Percentiles rank a stretch among this genome's conserved stretches.
Conservation (phyloP, 768 basidiomycete genomes). For the Termitomyces sp. region DNA sequence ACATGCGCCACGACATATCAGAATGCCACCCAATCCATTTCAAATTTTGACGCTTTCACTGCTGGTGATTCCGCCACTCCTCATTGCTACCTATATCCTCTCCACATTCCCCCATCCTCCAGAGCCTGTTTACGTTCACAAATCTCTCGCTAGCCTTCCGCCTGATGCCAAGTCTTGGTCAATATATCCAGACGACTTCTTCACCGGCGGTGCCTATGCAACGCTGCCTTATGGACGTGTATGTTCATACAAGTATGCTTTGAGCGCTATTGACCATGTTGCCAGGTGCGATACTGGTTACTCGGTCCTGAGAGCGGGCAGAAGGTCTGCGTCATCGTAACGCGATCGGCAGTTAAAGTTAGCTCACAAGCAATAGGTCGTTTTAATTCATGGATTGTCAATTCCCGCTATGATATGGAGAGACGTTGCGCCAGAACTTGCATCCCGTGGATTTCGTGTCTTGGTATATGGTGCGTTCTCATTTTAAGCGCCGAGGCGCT, state of each 20-base stretch:
- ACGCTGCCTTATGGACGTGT: constrained; percentile 61
- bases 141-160: constrained; percentile 59
- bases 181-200: constrained; percentile 71
- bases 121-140: constrained; percentile 38
- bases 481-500: background rate
- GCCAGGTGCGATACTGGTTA: constrained; percentile 71
- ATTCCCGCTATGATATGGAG: constrained; percentile 76
- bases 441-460: constrained; percentile 61
- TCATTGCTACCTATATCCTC: constrained; percentile 56
- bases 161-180: constrained; percentile 50
- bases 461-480: constrained; percentile 57
- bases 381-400: constrained; percentile 74
- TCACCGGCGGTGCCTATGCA: constrained; percentile 58
- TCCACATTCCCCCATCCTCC: constrained; percentile 63
- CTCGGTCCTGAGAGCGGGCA: constrained; percentile 63
- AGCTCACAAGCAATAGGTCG: constrained; percentile 37
- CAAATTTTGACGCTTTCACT: constrained; percentile 49
- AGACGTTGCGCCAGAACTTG: constrained; percentile 63
- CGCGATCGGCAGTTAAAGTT: background rate
- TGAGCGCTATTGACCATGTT: background rate
- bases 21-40: constrained; percentile 26
- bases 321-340: constrained; percentile 38
- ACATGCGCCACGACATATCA: constrained; percentile 10
- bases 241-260: background rate
- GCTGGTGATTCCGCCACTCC: constrained; percentile 53